Base-by-base conservation (phyloP, 768 basidiomycete genomes). In the Atractiella rhizophila region DNA sequence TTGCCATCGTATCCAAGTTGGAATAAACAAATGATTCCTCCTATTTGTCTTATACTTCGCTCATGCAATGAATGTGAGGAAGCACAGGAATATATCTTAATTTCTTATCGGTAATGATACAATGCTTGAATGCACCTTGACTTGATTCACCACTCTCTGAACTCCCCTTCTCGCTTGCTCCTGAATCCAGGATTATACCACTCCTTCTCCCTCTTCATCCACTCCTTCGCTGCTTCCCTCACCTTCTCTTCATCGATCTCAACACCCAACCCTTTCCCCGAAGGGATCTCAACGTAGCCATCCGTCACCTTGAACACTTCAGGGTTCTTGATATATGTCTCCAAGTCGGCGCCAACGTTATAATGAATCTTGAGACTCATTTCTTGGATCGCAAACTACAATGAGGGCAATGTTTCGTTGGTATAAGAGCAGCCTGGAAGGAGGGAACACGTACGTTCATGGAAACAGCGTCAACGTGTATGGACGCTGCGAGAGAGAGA, bases 401-500 rank as follows among this genome's bases (percentile, higher is more conserved):
- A n/a, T n/a, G 18, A 27, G 24, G 20, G n/a, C 20, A 15, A 19
- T 24, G 39, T 9, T 15, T 30, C 7, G 4, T 6, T 36, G 28
- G 23, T 9, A 11, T 4, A 10, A 4, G 18, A 18, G 19, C 21
- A 20, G 43, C 43, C 40, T 25, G 38, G 27, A 24, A 18, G 11
- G 10, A 39, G 28, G 31, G 25, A 1, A 54, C 67, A 48, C 46
- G 68, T 28, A 3, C n/a, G 50, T 75, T 74, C 3, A 68, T 68
- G 10, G 67, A 63, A 19, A 65, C 59, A 27, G 67, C 61, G 3
- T 65, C 73, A 3, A 76, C 64, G 40, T 75, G 71, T 31, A 76
- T 66, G 50, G 69, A 72, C 18, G 74, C 73, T 5, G 74, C 76
- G 19, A 76, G 63, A 0, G 74, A 72, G 24, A 78, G 68, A 0